Base-by-base conservation (phyloP, 805 yeast species). In the Yarrowia sp. region DNA sequence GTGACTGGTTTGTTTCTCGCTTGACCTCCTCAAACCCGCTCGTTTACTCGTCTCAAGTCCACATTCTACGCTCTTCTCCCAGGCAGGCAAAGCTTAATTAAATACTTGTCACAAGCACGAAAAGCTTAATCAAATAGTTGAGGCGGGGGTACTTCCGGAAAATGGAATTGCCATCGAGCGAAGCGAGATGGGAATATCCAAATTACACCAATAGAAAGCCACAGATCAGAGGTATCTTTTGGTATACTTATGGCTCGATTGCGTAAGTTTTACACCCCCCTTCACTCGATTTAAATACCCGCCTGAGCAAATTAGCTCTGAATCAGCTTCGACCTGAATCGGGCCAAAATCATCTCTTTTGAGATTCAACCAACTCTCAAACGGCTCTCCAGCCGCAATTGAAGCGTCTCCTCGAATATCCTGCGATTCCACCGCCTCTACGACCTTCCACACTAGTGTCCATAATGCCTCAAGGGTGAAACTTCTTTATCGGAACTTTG, bases 401-500 rank as follows among this genome's bases (percentile, higher is more conserved):
- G 55, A 17, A 17, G 15, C 55, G 18, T 17, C 55, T 31, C 55
- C 32, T 18, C 32, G 15, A 7, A 11, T 11, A 18, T 18, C 13
- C 32, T 8, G 9, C 13, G 10, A 4, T 9, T 35, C 55, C 2
- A 7, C 5, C 28, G 5, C 28, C 28, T 3, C 28, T 22, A 22
- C 28, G 3, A 22, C 28, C 15, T 8, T 13, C 17, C 8, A 3
- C 3, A 8, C 8, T 7, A 7, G 13, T 35, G 18, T 17, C 10
- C 8, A 10, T 15, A 48, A 48, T 48, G 38, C 53, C 53, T 38
- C 53, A 48, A 48, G 4, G 28, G 39, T 15, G 53, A 32, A 48
- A 48, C 53, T 48, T 48, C 53, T 48, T 48, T 48, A 48, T 48
- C 53, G 53, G 10, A 48, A 48, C 53, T 48, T 48, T 48, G 53